Conservation (phyloP, 768 basidiomycete genomes). For the Phlebiopsis flavidoalba region DNA sequence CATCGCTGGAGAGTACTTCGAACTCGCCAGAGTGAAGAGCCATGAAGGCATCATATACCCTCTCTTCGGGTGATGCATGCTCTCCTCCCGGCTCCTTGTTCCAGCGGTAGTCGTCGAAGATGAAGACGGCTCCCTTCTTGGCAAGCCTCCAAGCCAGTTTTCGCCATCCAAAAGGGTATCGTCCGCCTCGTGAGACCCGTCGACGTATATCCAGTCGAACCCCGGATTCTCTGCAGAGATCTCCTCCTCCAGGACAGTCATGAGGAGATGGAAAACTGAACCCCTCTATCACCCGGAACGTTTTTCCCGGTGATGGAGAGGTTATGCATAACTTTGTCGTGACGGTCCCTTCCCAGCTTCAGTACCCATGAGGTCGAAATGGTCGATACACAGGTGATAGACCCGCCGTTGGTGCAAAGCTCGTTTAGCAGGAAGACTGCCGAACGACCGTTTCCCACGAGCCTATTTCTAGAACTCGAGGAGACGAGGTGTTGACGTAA, state of each 20-base stretch:
- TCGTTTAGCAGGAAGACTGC: conserved; percentile 49
- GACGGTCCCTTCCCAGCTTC: conserved; percentile 41
- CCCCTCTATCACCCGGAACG: conserved; percentile 40
- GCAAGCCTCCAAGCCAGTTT: conserved; percentile 52
- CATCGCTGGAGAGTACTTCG: conserved; percentile 30
- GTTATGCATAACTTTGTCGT: conserved; percentile 41
- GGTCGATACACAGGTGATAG: conserved; percentile 52
- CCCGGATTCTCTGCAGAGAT: conserved; percentile 31
- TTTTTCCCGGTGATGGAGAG: conserved; percentile 38
- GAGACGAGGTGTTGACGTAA: conserved; percentile 30
- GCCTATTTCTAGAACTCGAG: conserved; percentile 52
- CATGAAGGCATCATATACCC: conserved; percentile 53
- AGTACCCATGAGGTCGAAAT: conserved; percentile 50
- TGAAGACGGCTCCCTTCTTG: conserved; percentile 42
- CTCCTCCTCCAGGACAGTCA: conserved; percentile 43
- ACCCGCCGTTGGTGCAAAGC: conserved; percentile 39
- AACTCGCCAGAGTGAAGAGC: conserved; percentile 46
- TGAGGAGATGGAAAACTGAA: conserved; percentile 52
- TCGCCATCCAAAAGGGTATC: conserved; percentile 61
- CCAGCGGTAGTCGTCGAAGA: conserved; percentile 60
- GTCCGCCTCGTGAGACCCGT: conserved; percentile 55
- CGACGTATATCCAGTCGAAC: conserved; percentile 57
- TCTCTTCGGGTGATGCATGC: conserved; percentile 44
- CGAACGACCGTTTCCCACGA: conserved; percentile 63
- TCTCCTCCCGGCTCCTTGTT: conserved; percentile 41